Percentiles rank a stretch among this genome's conserved stretches.
phyloP scores from a whole-genome alignment of 2,329 filamentous ascomycete genomes.

The Fusarium annulatum region DNA sequence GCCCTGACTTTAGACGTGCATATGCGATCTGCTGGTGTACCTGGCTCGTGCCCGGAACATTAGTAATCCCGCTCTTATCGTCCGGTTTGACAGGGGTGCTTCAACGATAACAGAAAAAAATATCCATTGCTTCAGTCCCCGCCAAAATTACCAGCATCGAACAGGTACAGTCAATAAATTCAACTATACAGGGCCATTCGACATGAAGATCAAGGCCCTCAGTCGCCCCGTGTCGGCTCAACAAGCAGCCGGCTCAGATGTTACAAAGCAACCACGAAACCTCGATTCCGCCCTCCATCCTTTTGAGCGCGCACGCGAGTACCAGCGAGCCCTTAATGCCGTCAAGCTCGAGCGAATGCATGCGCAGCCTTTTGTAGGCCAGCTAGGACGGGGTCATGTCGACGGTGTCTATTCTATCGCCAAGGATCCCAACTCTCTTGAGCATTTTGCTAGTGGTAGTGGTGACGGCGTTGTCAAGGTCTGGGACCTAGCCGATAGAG shows the following conservation, averaged over 20 bases:
- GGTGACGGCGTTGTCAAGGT: conserved; percentile 96
- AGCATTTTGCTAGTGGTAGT: conserved; percentile 82
- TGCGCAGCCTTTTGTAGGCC: conserved; percentile 76
- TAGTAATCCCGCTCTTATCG: conserved; percentile 49
- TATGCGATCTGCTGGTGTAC: conserved; percentile 38
- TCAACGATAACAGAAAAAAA: conserved; percentile 49
- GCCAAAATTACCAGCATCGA: conserved; percentile 29
- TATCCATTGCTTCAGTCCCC: conserved; percentile 38
- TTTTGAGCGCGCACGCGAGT: conserved; percentile 88
- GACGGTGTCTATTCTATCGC: conserved; percentile 85
- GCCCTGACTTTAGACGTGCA: conserved; percentile 29
- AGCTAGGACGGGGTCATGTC: conserved; percentile 90
- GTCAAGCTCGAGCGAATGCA: conserved; percentile 96
- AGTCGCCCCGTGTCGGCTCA: conserved; percentile 72
- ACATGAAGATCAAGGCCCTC: conserved; percentile 73
- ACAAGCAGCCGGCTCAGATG: conserved; percentile 74
- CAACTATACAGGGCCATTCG: conserved; percentile 5
- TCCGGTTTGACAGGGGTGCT: conserved; percentile 1
- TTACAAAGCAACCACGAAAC: conserved; percentile 74
- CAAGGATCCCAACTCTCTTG: conserved; percentile 80
- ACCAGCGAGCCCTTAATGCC: conserved; percentile 71
- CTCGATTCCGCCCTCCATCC: conserved; percentile 88
- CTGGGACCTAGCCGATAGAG: conserved; percentile 79
- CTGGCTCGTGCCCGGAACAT: conserved; percentile 42
- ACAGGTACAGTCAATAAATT: not conserved